Evolutionary conservation across 805 yeast species (phyloP).

Genomic region (Candida xiaguanensis): DNA sequence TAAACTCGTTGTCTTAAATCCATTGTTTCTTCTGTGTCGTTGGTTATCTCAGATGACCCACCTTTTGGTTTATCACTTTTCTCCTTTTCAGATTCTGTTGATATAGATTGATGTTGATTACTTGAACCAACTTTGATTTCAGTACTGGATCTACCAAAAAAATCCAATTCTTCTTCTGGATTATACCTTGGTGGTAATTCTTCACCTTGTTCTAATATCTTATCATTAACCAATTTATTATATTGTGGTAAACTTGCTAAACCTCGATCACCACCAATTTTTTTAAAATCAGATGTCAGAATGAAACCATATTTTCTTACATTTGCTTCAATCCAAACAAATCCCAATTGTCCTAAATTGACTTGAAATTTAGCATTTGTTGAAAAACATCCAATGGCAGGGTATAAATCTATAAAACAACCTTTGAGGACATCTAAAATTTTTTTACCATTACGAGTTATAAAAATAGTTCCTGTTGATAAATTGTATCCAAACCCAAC

Average conservation of each 20-base stretch:
- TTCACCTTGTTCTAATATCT: conserved; percentile 66
- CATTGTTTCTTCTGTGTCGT: conserved; percentile 35
- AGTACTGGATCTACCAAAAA: conserved; percentile 46
- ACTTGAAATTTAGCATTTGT: conserved; percentile 41
- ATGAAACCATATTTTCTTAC: conserved; percentile 57
- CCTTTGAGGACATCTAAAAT: conserved; percentile 48
- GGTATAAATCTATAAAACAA: conserved; percentile 47
- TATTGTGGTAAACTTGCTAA: conserved; percentile 38
- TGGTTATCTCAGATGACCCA: conserved; percentile 17
- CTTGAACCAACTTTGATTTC: conserved; percentile 27
- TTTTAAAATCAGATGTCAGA: conserved; percentile 40
- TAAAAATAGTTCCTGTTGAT: conserved; percentile 45
- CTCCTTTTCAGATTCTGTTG: conserved; percentile 8
- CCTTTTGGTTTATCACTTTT: conserved; percentile 9
- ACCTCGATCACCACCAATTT: conserved; percentile 36
- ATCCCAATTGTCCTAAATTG: conserved; percentile 42
- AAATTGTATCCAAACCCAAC: conserved; percentile 54
- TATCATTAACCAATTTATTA: conserved; percentile 43
- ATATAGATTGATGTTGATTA: conserved; percentile 14
- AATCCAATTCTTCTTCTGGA: conserved; percentile 50
- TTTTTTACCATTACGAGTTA: conserved; percentile 55
- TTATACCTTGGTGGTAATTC: conserved; percentile 71
- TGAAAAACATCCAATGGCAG: conserved; percentile 51
- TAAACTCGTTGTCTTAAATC: conserved; percentile 30
- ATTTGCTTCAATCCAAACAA: conserved; percentile 48